Conservation (phyloP, 495 filamentous ascomycete genomes). For the Elasticomyces elasticus region DNA sequence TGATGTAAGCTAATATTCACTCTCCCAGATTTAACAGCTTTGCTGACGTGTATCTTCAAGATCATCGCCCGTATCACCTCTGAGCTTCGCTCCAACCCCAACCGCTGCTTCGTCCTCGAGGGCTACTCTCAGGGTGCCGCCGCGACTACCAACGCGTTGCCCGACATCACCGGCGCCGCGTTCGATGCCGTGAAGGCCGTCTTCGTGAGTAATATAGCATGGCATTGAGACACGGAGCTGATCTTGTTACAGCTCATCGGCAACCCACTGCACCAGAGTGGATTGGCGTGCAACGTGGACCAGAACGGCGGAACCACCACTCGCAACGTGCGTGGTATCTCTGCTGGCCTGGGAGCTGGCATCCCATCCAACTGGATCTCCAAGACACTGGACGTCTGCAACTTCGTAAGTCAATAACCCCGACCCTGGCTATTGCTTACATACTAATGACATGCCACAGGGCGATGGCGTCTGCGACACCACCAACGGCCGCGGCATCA, state of each 20-base stretch:
- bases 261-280: slow-evolving; percentile 10
- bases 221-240: too few species aligned
- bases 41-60: too few species aligned
- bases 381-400: slow-evolving; percentile 8
- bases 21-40: too few species aligned
- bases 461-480: slow-evolving; percentile 4
- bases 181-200: slow-evolving; percentile 16
- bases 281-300: slow-evolving; percentile 15
- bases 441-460: too few species aligned
- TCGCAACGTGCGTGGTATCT: slow-evolving; percentile 8
- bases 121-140: slow-evolving; percentile 20
- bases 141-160: slow-evolving; percentile 13
- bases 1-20: too few species aligned
- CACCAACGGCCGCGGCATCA: neutral
- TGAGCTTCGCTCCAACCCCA: neutral
- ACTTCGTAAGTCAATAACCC: neutral
- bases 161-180: slow-evolving; percentile 1
- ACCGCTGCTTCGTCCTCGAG: slow-evolving; percentile 13
- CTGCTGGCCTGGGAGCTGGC: neutral
- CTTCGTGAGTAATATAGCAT: too few species aligned
- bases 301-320: slow-evolving; percentile 16
- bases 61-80: slow-evolving; percentile 11
- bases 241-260: too few species aligned
- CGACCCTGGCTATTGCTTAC: neutral
- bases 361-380: slow-evolving; percentile 10